These are phyloP conservation scores for Phialophora tarda DNA, from an alignment of 2,329 filamentous ascomycete species.

Conservation along the genomic window DNA sequence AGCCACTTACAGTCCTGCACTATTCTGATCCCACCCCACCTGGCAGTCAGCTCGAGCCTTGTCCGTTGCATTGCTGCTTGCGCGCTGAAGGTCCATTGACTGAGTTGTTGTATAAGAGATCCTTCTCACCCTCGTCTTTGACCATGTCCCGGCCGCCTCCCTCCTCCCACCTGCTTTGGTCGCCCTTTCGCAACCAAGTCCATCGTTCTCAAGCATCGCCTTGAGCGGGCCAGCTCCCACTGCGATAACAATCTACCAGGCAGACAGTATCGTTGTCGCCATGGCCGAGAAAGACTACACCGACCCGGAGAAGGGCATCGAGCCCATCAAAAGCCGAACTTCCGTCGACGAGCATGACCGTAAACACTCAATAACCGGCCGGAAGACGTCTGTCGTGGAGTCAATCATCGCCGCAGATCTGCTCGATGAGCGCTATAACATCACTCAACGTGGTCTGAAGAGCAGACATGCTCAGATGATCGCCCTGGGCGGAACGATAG, in stretches of 20 bases:
- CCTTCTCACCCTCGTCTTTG: conserved; percentile 3
- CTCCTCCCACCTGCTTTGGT: neutral
- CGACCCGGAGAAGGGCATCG: conserved; percentile 36
- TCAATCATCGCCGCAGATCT: conserved; percentile 49
- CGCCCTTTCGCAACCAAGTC: neutral
- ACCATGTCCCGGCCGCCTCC: neutral
- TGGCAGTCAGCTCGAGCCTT: conserved; percentile 18
- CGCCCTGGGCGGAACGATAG: conserved; percentile 38
- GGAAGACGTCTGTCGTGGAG: conserved; percentile 34
- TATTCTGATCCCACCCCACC: conserved; percentile 8
- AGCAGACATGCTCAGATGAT: conserved; percentile 51
- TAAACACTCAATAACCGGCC: conserved; percentile 23
- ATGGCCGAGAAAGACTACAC: conserved; percentile 21
- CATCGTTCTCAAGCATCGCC: neutral
- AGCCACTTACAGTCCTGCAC: conserved; percentile 16
- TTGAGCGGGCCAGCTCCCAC: conserved; percentile 5
- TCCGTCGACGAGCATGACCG: conserved; percentile 20
- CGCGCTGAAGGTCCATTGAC: neutral
- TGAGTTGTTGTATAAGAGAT: conserved; percentile 16
- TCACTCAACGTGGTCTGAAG: conserved; percentile 51
- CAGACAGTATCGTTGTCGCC: neutral
- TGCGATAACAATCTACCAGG: neutral
- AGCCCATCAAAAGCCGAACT: conserved; percentile 8
- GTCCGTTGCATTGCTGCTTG: conserved; percentile 1
- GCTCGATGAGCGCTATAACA: conserved; percentile 49